These are phyloP conservation scores for Lophiostoma macrostomum DNA, from an alignment of 495 filamentous ascomycete species.

Conservation along the genomic window DNA sequence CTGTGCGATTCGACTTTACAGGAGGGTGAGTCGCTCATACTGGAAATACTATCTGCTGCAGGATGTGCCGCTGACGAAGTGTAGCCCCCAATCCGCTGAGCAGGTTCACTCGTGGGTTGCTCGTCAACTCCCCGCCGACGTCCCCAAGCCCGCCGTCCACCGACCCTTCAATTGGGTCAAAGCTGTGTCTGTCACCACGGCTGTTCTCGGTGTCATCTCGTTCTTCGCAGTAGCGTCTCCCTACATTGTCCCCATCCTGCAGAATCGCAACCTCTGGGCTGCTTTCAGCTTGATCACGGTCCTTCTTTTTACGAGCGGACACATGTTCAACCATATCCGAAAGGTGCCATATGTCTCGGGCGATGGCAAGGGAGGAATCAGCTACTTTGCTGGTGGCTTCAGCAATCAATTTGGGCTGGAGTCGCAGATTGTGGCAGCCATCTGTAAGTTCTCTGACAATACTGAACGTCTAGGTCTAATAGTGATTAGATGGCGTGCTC, in stretches of 20 bases:
- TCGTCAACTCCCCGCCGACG: conserved; percentile 66
- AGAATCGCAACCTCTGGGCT: conserved; percentile 92
- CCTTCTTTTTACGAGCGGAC: conserved; percentile 90
- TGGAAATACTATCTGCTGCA: too few relatives aligned
- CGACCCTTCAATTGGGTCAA: conserved; percentile 86
- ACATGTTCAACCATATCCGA: conserved; percentile 99
- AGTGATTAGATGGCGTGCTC: conserved; percentile 73
- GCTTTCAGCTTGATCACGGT: conserved; percentile 84
- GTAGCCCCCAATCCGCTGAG: conserved; percentile 71
- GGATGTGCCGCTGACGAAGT: conserved; percentile 7
- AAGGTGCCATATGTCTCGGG: conserved; percentile 92
- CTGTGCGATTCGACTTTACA: conserved; percentile 83
- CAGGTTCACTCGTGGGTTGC: conserved; percentile 73
- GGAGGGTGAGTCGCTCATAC: conserved; percentile 56
- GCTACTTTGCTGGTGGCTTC: conserved; percentile 90
- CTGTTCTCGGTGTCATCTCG: conserved; percentile 63
- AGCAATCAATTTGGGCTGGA: conserved; percentile 94
- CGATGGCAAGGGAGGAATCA: conserved; percentile 80
- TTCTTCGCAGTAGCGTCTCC: conserved; percentile 73
- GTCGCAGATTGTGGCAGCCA: conserved; percentile 90
- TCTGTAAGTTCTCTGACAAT: conserved; percentile 73
- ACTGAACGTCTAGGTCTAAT: neutral
- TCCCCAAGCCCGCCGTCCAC: conserved; percentile 68
- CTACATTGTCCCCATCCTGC: conserved; percentile 78
- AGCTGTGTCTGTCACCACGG: conserved; percentile 63